phyloP scores from a whole-genome alignment of 2,329 filamentous ascomycete species.

The Conoideocrella luteorostrata region DNA sequence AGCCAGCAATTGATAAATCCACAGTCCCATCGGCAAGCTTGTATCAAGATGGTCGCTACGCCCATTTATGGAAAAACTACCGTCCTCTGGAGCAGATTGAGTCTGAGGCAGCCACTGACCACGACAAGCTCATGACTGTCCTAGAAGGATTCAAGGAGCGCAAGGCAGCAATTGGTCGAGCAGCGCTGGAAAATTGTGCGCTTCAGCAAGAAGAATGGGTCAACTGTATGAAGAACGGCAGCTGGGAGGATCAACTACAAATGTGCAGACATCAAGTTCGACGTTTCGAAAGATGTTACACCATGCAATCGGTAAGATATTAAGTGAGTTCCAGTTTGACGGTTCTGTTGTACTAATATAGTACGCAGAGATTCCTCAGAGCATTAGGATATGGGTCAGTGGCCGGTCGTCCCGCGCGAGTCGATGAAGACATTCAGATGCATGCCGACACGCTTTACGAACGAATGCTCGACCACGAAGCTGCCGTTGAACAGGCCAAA shows the following conservation, averaged over 20 bases:
- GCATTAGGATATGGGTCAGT: slow-evolving; percentile 79
- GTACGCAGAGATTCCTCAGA: slow-evolving; percentile 83
- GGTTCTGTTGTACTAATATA: too few species aligned
- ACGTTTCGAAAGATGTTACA: slow-evolving; percentile 80
- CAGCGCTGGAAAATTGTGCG: slow-evolving; percentile 89
- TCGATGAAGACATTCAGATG: slow-evolving; percentile 89
- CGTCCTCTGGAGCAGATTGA: slow-evolving; percentile 65
- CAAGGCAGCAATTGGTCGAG: slow-evolving; percentile 67
- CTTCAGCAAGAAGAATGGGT: slow-evolving; percentile 78
- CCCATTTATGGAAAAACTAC: slow-evolving; percentile 91
- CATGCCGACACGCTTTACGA: slow-evolving; percentile 89
- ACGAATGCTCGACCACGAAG: slow-evolving; percentile 78
- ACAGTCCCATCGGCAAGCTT: slow-evolving; percentile 44
- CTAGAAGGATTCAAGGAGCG: slow-evolving; percentile 80
- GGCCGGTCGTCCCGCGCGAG: slow-evolving; percentile 54
- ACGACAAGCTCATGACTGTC: slow-evolving; percentile 74
- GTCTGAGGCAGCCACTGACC: slow-evolving; percentile 61
- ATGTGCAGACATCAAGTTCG: slow-evolving; percentile 75
- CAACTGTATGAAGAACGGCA: slow-evolving; percentile 72
- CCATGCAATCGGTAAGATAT: slow-evolving; percentile 79
- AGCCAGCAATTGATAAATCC: slow-evolving; percentile 14
- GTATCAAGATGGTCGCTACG: slow-evolving; percentile 58
- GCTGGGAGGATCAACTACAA: slow-evolving; percentile 60
- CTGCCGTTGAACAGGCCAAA: slow-evolving; percentile 62
- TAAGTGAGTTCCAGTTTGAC: too few species aligned